Evolutionary conservation across 371 early-diverging fungal genomes (phyloP), one percentile per base, ranked within the genome.

Genomic region (Mortierella sp.): DNA sequence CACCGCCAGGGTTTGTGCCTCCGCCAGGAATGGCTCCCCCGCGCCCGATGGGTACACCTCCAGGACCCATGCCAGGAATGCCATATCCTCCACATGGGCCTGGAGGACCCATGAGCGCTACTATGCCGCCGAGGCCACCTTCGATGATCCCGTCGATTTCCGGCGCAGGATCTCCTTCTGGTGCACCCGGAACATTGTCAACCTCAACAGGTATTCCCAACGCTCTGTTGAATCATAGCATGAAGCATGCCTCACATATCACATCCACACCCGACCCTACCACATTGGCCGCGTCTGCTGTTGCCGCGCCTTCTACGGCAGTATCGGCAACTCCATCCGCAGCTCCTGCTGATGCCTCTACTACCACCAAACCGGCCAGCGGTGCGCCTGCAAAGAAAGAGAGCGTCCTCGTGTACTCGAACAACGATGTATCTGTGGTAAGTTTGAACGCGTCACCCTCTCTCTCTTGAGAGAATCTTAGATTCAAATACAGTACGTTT

Each of bases 161-260:
- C 9, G 47, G 42, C 15, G 19, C 34, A 19, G 12, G 31, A 21
- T 50, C 53, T 21, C 48, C 43, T 39, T 51, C 28, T 17, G 48
- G 48, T 19, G 53, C 49, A 23, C 49, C 58, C 21, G 64, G 50
- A 47, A 34, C 51, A 4, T 30, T 48, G 7, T 43, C 60, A 11
- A 28, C 69, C 11, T 51, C 76, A 50, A 50, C 70, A 64, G 69
- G 69, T 69, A 75, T 64, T 69, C 64, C 64, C 61, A 64, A 57
- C 24, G 21, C 61, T 60, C 65, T 59, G 51, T 47, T 75, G 67
- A 63, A 67, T 56, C 61, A 59, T 64, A 64, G 64, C 51, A 60
- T 75, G 69, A 64, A 69, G 64, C 60, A 75, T 42, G 39, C 64
- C 50, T 64, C 64, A 56, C 69, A 68, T 61, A 56, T 69, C 65